These are phyloP conservation scores for Anthoceros angustus DNA, from an alignment of 225 moss, liverwort and hornwort species.

Conservation along the genomic window DNA sequence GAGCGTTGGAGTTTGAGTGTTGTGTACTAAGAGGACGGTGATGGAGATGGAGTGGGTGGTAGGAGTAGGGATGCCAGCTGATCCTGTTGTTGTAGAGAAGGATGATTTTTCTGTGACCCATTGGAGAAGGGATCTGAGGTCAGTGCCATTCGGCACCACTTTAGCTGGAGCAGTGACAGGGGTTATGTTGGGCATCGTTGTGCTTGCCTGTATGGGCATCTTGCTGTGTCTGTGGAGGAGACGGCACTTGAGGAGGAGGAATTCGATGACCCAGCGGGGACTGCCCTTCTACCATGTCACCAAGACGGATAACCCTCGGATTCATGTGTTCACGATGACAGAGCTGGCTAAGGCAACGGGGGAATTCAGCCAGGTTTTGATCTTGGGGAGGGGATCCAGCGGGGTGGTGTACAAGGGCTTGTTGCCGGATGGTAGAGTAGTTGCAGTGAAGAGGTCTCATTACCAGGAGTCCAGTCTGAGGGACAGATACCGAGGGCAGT, in stretches of 20 bases:
- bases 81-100: not conserved
- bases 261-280: not conserved
- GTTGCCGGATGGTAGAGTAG: conserved; percentile 2
- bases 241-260: not conserved
- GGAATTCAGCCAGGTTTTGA: not conserved
- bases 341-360: not conserved
- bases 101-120: not conserved
- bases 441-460: not conserved
- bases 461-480: not conserved
- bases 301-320: conserved; percentile 2
- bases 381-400: not conserved
- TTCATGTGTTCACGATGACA: conserved; percentile 3
- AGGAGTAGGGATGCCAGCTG: not conserved
- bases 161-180: conserved; percentile 1
- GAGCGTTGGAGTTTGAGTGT: too few relatives aligned
- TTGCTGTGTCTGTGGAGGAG: not conserved
- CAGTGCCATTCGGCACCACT: not conserved
- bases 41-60: not conserved
- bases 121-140: not conserved
- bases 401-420: conserved; percentile 1
- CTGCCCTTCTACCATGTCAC: not conserved
- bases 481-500: not conserved
- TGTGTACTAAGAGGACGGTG: too few relatives aligned
- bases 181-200: not conserved
- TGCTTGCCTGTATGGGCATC: not conserved